A percentile compares a stretch with the other conserved stretches of the same genome.
Evolutionary conservation across 2,329 filamentous ascomycete species (phyloP).

Genomic region (Chrysosporium queenslandicum): DNA sequence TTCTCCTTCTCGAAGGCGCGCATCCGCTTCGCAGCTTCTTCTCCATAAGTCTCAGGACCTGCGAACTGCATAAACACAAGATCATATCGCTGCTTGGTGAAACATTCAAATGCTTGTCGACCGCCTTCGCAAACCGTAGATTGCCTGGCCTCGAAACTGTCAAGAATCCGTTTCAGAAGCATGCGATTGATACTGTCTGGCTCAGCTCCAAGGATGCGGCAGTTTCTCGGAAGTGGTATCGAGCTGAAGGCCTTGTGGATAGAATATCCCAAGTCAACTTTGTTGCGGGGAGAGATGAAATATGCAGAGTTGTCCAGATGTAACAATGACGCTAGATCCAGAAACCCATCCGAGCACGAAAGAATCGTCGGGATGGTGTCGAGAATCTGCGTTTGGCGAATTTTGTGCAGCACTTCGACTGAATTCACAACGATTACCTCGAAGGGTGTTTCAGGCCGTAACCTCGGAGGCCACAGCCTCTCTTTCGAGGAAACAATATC

Average conservation of each 20-base stretch:
- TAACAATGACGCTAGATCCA: conserved; percentile 1
- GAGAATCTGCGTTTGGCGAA: neutral
- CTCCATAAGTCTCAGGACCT: neutral
- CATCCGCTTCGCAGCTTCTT: neutral
- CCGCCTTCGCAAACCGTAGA: neutral
- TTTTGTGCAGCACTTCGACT: neutral
- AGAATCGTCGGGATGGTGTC: neutral
- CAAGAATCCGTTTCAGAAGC: neutral
- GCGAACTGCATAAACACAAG: neutral
- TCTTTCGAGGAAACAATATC: neutral
- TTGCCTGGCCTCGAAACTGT: neutral
- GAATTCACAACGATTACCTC: conserved; percentile 6
- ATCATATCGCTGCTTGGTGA: neutral
- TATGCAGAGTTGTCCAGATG: neutral
- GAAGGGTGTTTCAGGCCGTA: neutral
- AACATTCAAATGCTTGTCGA: neutral
- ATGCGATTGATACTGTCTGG: conserved; percentile 1
- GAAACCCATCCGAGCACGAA: neutral
- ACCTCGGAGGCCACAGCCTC: neutral
- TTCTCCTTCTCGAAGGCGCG: neutral
- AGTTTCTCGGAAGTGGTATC: neutral
- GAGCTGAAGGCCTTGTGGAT: conserved; percentile 1
- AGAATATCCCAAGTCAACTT: neutral
- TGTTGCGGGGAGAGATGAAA: conserved; percentile 1
- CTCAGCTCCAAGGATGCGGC: conserved; percentile 4